Conservation (phyloP, 768 basidiomycete genomes). For the Naematelia encephala region DNA sequence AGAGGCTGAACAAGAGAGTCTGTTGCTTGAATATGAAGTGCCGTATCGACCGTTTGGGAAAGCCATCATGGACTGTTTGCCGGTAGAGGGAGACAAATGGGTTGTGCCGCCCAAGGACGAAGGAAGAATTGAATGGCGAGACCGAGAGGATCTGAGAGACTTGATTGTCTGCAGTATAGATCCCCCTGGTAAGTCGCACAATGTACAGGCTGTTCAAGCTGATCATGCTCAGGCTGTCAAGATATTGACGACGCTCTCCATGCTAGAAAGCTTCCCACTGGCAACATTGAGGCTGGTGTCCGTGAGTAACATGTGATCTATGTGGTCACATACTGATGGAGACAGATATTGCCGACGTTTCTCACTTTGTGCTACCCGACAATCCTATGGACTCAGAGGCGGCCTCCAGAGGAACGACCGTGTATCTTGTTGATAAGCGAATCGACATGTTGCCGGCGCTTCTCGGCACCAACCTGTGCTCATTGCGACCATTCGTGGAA, state of each 20-base stretch:
- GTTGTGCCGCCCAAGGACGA: conserved; percentile 75
- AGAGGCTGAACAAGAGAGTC: conserved; percentile 90
- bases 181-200: conserved; percentile 66
- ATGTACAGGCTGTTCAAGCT: not conserved
- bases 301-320: conserved; percentile 61
- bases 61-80: conserved; percentile 87
- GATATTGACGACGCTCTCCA: conserved; percentile 99
- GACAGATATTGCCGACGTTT: conserved; percentile 95
- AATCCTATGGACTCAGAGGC: conserved; percentile 97
- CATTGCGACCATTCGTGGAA: conserved; percentile 85
- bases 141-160: conserved; percentile 80
- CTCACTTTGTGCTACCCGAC: conserved; percentile 87
- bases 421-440: conserved; percentile 96
- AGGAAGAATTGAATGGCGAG: conserved; percentile 63
- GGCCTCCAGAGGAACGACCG: conserved; percentile 91
- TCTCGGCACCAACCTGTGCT: conserved; percentile 93
- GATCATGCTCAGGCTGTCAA: conserved; percentile 66
- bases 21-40: conserved; percentile 90
- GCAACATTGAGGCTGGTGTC: conserved; percentile 94
- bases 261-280: conserved; percentile 78
- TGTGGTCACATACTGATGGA: not conserved
- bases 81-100: conserved; percentile 85
- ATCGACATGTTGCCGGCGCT: conserved; percentile 96
- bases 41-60: conserved; percentile 96
- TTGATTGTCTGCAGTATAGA: conserved; percentile 93